These are phyloP conservation scores for Cryptosporidium meleagridis DNA, from an alignment of 169 alveolate species.

Conservation along the genomic window DNA sequence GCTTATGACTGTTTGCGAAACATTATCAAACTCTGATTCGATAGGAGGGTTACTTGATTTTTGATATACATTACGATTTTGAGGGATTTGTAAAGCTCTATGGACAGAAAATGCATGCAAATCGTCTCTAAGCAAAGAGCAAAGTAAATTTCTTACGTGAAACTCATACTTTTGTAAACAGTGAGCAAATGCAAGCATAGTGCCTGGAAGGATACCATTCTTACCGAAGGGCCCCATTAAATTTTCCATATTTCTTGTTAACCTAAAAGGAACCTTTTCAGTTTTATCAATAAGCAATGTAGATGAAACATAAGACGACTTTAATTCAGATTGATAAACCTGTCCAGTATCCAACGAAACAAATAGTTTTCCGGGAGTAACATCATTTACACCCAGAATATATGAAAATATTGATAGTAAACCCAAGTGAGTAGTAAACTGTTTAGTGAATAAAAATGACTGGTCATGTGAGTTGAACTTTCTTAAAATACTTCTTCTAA, in stretches of 20 bases:
- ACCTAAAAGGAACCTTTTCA: slow-evolving; percentile 81
- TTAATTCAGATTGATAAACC: slow-evolving; percentile 76
- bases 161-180: slow-evolving; percentile 82
- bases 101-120: slow-evolving; percentile 70
- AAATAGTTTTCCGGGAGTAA: slow-evolving; percentile 77
- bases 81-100: slow-evolving; percentile 62
- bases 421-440: slow-evolving; percentile 78
- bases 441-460: slow-evolving; percentile 74
- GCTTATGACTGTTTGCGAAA: not conserved
- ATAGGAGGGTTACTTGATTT: not conserved
- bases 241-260: slow-evolving; percentile 84
- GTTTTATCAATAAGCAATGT: slow-evolving; percentile 56
- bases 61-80: slow-evolving; percentile 1
- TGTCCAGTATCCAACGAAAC: slow-evolving; percentile 77
- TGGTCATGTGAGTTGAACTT: slow-evolving; percentile 65
- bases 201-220: slow-evolving; percentile 86
- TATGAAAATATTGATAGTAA: slow-evolving; percentile 74
- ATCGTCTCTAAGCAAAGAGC: slow-evolving; percentile 81
- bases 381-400: slow-evolving; percentile 75
- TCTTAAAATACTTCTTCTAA: slow-evolving; percentile 60
- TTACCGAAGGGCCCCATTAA: slow-evolving; percentile 86
- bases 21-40: not conserved
- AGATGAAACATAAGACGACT: slow-evolving; percentile 75
- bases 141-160: slow-evolving; percentile 79
- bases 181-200: slow-evolving; percentile 82